Percentiles rank a stretch among this genome's conserved stretches.
These are phyloP conservation scores for Otatea glauca DNA, from an alignment of 176 grass and related monocot species.

Conservation along the genomic window DNA sequence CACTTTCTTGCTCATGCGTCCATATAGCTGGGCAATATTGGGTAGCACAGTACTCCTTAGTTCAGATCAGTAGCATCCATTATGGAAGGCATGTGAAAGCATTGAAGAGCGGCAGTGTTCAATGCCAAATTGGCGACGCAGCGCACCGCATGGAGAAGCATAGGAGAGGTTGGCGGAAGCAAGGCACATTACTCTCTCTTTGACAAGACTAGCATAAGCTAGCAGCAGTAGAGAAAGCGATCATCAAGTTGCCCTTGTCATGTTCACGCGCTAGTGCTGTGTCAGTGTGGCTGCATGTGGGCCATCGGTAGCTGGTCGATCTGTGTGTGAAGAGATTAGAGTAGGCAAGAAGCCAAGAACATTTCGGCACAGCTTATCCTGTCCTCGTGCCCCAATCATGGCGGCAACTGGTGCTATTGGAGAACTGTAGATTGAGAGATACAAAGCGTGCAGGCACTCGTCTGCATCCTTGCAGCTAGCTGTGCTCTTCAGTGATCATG, in stretches of 20 bases:
- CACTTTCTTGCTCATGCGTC: background rate
- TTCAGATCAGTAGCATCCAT: background rate
- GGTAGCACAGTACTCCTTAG: background rate
- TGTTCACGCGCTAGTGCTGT: constrained; percentile 2
- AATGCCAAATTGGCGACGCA: background rate
- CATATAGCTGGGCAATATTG: background rate
- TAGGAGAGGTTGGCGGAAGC: background rate
- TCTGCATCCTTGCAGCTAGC: background rate
- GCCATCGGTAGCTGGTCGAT: background rate
- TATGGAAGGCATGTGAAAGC: constrained; percentile 44
- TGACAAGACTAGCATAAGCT: background rate
- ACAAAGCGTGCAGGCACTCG: background rate
- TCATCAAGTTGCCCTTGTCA: background rate
- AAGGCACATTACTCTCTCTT: background rate
- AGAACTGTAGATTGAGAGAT: background rate
- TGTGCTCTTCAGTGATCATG: constrained; percentile 6
- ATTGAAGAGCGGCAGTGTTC: constrained; percentile 17
- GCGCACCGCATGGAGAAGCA: background rate
- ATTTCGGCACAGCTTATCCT: constrained; percentile 12
- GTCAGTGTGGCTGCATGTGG: background rate
- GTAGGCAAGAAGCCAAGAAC: background rate
- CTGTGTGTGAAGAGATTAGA: background rate
- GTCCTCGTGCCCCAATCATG: constrained; percentile 16
- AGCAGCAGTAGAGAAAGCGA: background rate
- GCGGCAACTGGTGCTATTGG: too few relatives aligned